phyloP scores from a whole-genome alignment of 371 early-diverging fungal species.

The Thermomucor indicae-seudaticae region DNA sequence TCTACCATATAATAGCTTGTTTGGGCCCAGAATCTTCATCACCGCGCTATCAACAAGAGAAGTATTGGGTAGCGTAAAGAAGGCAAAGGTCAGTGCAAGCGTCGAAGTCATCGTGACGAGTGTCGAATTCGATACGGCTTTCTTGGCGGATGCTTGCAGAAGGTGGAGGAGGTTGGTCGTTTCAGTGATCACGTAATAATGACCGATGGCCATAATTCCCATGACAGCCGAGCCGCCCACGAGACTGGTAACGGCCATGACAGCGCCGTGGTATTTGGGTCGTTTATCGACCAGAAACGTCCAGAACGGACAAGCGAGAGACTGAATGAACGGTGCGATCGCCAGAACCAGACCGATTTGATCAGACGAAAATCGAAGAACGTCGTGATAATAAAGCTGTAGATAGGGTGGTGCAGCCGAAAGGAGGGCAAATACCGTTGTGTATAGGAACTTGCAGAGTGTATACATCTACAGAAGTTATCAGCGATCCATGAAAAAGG shows the following conservation, averaged over 20 bases:
- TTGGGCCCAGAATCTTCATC: constrained; percentile 44
- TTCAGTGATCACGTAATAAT: neutral
- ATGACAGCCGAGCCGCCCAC: constrained; percentile 34
- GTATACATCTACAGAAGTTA: constrained; percentile 9
- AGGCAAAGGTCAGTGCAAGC: constrained; percentile 31
- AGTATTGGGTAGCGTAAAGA: constrained; percentile 37
- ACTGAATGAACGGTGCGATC: constrained; percentile 46
- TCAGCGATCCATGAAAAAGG: no score
- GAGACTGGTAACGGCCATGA: constrained; percentile 33
- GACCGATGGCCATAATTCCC: constrained; percentile 19
- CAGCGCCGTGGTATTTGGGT: constrained; percentile 29
- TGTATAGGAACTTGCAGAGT: constrained; percentile 32
- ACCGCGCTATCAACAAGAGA: constrained; percentile 46
- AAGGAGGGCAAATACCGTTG: constrained; percentile 30
- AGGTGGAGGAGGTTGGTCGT: neutral
- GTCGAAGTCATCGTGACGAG: constrained; percentile 19
- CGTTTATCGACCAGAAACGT: constrained; percentile 33
- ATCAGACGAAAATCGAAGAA: constrained; percentile 32
- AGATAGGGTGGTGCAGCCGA: constrained; percentile 41
- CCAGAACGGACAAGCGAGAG: constrained; percentile 45
- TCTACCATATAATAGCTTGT: constrained; percentile 44
- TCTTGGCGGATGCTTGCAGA: neutral
- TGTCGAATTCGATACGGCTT: neutral
- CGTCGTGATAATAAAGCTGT: constrained; percentile 36
- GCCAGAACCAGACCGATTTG: constrained; percentile 43